phyloP scores from a whole-genome alignment of 148 eudicot species.

The Linanthus parryae region DNA sequence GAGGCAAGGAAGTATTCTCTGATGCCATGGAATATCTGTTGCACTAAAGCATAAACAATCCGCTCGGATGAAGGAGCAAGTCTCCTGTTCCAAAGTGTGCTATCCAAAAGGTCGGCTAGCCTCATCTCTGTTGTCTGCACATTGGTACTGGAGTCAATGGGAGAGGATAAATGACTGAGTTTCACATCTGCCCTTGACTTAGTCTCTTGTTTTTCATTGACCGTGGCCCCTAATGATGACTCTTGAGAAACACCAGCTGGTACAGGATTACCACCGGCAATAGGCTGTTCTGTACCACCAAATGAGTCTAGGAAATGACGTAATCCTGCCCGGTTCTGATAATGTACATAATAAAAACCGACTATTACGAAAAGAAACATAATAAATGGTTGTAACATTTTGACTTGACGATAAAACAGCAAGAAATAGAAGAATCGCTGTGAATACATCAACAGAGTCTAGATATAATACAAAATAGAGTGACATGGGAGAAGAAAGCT shows the following conservation, averaged over 20 bases:
- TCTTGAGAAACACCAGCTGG: slow-evolving; percentile 43
- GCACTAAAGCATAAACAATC: slow-evolving; percentile 92
- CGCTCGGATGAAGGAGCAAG: slow-evolving; percentile 98
- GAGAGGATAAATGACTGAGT: slow-evolving; percentile 48
- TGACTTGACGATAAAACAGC: too few species aligned
- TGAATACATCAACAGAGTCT: too few species aligned
- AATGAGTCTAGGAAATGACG: slow-evolving; percentile 96
- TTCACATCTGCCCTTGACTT: slow-evolving; percentile 54
- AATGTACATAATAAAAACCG: slow-evolving; percentile 8
- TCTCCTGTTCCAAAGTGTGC: slow-evolving; percentile 93
- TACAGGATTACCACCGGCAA: slow-evolving; percentile 28
- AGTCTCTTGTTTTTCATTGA: slow-evolving; percentile 51
- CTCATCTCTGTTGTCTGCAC: slow-evolving; percentile 79
- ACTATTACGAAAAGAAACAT: neutral
- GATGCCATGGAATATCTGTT: slow-evolving; percentile 96
- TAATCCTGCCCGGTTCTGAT: slow-evolving; percentile 97
- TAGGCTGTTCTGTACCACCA: slow-evolving; percentile 70
- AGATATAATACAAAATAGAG: neutral
- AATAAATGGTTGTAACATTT: too few species aligned
- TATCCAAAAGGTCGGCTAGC: slow-evolving; percentile 92
- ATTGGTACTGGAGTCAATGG: slow-evolving; percentile 45
- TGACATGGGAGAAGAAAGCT: neutral
- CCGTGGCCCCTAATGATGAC: slow-evolving; percentile 25
- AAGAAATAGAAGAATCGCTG: too few species aligned
- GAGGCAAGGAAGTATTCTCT: slow-evolving; percentile 97